Conservation (phyloP, 2,329 filamentous ascomycete species). For the Epichloe festucae region DNA sequence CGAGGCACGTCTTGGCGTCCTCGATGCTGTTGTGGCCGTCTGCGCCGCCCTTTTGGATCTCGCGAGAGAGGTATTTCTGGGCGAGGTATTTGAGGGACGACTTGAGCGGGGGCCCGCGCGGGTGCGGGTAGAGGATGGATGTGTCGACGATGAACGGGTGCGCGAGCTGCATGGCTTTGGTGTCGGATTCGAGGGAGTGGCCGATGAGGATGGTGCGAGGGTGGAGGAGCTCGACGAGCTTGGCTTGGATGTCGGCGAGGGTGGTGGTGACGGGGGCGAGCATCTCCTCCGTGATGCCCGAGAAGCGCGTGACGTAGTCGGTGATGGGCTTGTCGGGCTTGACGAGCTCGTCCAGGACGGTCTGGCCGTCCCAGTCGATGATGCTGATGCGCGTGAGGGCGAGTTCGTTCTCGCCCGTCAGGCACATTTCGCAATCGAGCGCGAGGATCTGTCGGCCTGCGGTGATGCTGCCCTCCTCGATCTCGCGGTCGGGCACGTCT, state of each 20-base stretch:
- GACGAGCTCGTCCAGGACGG: conserved; percentile 80
- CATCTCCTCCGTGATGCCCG: conserved; percentile 82
- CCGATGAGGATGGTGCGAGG: conserved; percentile 64
- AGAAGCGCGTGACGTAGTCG: conserved; percentile 85
- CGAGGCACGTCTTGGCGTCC: conserved; percentile 80
- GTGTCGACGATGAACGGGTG: conserved; percentile 95
- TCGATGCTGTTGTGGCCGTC: conserved; percentile 82
- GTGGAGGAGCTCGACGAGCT: conserved; percentile 58
- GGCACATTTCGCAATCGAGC: conserved; percentile 96
- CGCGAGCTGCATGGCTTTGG: conserved; percentile 71
- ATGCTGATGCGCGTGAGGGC: conserved; percentile 84
- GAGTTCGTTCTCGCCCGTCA: conserved; percentile 65
- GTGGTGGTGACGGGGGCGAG: conserved; percentile 74
- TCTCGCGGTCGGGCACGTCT: conserved; percentile 51
- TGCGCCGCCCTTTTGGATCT: conserved; percentile 72
- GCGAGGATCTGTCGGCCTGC: conserved; percentile 68
- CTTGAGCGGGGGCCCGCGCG: conserved; percentile 78
- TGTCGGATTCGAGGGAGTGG: conserved; percentile 71
- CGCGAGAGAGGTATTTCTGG: conserved; percentile 71
- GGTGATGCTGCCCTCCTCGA: conserved; percentile 72
- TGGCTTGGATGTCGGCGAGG: conserved; percentile 67
- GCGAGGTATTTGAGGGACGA: conserved; percentile 82
- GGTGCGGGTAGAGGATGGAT: conserved; percentile 77
- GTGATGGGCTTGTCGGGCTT: conserved; percentile 79
- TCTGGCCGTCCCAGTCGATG: conserved; percentile 70